Evolutionary conservation across 805 yeast species (phyloP), one percentile per base, ranked within the genome.

Genomic region (Saccharomycopsis sp.): DNA sequence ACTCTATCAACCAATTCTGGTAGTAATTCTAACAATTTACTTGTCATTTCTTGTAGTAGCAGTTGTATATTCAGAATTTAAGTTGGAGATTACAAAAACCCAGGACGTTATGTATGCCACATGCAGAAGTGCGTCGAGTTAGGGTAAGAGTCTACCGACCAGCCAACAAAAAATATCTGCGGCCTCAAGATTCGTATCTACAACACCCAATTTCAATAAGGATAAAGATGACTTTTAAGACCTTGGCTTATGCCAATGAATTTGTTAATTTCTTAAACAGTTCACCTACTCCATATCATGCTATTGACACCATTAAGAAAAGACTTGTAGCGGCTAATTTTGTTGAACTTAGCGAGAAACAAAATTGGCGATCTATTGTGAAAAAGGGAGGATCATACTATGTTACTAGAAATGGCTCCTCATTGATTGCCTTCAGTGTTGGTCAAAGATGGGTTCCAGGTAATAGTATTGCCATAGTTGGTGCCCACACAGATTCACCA

Each of bases 401-500:
- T 58, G 89, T 89, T 41, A 88, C 96, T 5, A 74, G 98, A 61
- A 93, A 93, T 60, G 85, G 79, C 19, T 85, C 96, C 2, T 85
- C 96, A 1, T 68, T 90, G 21, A 79, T 90, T 53, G 96, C 96
- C 1, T 89, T 90, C 63, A 75, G 80, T 2, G 81, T 87, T 16
- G 96, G 96, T 29, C 72, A 72, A 1, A 58, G 76, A 39, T 85
- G 84, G 78, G 3, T 47, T 2, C 79, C 84, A 2, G 96, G 95
- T 8, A 79, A 81, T 51, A 90, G 95, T 7, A 70, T 88, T 50
- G 77, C 97, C 4, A 80, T 93, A 43, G 83, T 89, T 28, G 98
- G 97, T 14, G 96, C 96, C 1, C 98, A 90, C 63, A 89, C 97
- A 0, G 98, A 90, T 62, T 85, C 95, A 3, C 97, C 97, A 8